A percentile compares a stretch with the other conserved stretches of the same genome.
phyloP scores from a whole-genome alignment of 2,329 filamentous ascomycete genomes.

The Gaeumannomyces sp. region DNA sequence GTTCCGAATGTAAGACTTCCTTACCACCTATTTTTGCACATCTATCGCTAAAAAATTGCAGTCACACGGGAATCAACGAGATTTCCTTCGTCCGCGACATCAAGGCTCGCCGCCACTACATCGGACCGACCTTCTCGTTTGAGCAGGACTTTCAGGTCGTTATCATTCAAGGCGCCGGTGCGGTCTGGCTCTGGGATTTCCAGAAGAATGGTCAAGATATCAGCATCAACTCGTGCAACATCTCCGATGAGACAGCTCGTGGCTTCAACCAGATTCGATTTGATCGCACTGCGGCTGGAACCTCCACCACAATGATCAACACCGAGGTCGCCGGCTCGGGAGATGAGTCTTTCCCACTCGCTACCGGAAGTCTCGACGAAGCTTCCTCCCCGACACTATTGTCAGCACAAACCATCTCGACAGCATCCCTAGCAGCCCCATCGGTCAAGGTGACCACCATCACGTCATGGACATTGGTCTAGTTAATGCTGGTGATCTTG shows the following conservation, averaged over 20 bases:
- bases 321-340: too few species aligned
- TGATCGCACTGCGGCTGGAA: neutral
- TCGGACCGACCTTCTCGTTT: neutral
- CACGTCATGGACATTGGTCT: too few species aligned
- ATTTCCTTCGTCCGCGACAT: neutral
- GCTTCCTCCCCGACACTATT: too few species aligned
- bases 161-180: neutral
- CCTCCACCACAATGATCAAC: neutral
- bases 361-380: too few species aligned
- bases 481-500: too few species aligned
- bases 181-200: constrained; percentile 1
- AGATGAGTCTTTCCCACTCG: too few species aligned
- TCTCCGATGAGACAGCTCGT: neutral
- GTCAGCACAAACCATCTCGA: too few species aligned
- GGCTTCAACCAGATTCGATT: neutral
- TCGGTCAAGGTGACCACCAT: too few species aligned
- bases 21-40: too few species aligned
- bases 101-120: neutral
- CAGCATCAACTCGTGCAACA: constrained; percentile 3
- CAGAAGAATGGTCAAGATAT: neutral
- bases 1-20: constrained; percentile 5
- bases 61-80: neutral
- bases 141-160: neutral
- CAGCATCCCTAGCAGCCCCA: too few species aligned
- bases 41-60: neutral